Conservation (phyloP, 2,329 filamentous ascomycete species). For the Pyricularia sp. region DNA sequence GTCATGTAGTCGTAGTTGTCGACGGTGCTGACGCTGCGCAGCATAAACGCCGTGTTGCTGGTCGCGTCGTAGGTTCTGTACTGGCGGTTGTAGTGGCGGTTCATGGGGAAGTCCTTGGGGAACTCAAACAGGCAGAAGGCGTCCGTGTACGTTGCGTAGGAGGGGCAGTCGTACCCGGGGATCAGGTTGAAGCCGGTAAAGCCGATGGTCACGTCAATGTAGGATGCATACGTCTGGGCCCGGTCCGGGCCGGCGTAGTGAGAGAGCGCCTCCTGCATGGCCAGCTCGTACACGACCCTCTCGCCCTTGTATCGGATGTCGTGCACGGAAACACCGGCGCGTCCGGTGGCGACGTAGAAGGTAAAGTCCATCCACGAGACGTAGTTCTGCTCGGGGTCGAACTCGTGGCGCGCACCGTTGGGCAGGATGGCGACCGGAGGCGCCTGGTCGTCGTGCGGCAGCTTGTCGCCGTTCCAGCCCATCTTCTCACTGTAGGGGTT, state of each 20-base stretch:
- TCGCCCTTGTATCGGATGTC: constrained; percentile 46
- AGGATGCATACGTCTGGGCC: constrained; percentile 31
- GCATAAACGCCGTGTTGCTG: constrained; percentile 19
- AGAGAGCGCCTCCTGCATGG: constrained; percentile 43
- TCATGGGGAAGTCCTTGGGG: constrained; percentile 36
- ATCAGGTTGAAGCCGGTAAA: constrained; percentile 36
- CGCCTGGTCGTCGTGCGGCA: constrained; percentile 23
- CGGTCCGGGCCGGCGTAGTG: constrained; percentile 40
- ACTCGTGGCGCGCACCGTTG: constrained; percentile 27
- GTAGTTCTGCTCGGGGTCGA: constrained; percentile 32
- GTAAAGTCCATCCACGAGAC: constrained; percentile 41
- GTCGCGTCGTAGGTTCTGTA: constrained; percentile 9
- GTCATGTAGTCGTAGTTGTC: constrained; percentile 26
- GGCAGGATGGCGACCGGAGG: constrained; percentile 29
- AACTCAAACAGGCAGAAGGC: constrained; percentile 48
- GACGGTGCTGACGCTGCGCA: constrained; percentile 23
- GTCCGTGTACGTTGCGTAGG: constrained; percentile 39
- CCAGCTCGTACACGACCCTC: constrained; percentile 44
- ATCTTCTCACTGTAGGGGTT: constrained; percentile 1
- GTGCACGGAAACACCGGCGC: constrained; percentile 36
- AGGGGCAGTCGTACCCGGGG: constrained; percentile 41
- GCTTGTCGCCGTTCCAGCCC: constrained; percentile 6
- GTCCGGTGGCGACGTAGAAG: constrained; percentile 40
- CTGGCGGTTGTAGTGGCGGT: constrained; percentile 7
- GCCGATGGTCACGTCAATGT: constrained; percentile 37